phyloP scores from a whole-genome alignment of 192 early-diverging fungal species.

The Coemansia sp. region DNA sequence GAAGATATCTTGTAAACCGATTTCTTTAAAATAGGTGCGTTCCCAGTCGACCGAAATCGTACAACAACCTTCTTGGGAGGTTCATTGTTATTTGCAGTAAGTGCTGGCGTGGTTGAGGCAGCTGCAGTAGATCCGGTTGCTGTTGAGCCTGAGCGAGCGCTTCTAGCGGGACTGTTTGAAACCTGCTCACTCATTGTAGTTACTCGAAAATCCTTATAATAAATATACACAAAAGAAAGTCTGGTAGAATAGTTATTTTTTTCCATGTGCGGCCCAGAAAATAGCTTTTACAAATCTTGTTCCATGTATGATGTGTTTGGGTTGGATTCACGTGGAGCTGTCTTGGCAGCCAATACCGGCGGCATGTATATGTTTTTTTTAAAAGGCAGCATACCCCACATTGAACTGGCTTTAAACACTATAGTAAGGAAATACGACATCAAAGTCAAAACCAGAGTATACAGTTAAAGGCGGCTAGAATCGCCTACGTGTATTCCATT shows the following conservation, averaged over 20 bases:
- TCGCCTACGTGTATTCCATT: slow-evolving; percentile 12
- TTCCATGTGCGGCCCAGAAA: too few relatives aligned
- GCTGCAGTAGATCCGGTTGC: slow-evolving; percentile 13
- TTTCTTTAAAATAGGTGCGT: slow-evolving; percentile 88
- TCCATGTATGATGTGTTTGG: background rate
- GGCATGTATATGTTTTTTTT: too few relatives aligned
- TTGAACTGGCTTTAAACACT: too few relatives aligned
- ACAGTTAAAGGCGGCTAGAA: slow-evolving; percentile 17
- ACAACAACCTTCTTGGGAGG: slow-evolving; percentile 69
- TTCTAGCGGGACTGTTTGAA: background rate
- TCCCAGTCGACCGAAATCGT: slow-evolving; percentile 78
- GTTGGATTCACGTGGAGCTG: background rate
- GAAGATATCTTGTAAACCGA: slow-evolving; percentile 82
- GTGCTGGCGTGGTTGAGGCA: slow-evolving; percentile 2
- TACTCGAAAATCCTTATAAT: background rate
- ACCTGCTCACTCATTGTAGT: slow-evolving; percentile 10
- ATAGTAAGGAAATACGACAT: background rate
- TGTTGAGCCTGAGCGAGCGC: slow-evolving; percentile 1
- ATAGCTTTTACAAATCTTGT: background rate
- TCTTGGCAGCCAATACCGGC: too few relatives aligned
- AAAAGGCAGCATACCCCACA: too few relatives aligned
- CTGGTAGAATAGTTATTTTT: too few relatives aligned
- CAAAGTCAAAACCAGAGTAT: background rate
- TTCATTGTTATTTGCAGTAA: background rate
- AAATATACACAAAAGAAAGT: background rate